Conservation (phyloP, 306 rosid genomes). For the Mimosa pudica region DNA sequence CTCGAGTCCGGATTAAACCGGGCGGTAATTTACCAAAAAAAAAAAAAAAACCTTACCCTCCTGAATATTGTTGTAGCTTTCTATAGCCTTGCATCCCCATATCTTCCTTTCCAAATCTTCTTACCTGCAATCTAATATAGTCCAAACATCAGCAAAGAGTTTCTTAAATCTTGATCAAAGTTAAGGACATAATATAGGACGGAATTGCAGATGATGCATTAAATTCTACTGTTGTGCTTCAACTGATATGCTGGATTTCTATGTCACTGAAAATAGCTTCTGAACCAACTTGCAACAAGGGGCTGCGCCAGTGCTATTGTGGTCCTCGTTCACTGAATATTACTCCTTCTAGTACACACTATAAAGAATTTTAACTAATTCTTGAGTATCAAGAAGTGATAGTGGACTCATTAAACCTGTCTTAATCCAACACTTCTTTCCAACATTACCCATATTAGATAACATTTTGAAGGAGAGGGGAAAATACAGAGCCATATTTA, state of each 20-base stretch:
- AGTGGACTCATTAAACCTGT: no score
- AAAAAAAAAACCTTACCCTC: not conserved
- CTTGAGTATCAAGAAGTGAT: no score
- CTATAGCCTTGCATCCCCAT: not conserved
- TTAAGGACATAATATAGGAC: not conserved
- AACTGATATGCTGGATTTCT: constrained; percentile 19
- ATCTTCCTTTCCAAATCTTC: not conserved
- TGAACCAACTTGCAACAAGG: constrained; percentile 16
- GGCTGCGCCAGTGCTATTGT: not conserved
- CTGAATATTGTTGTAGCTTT: not conserved
- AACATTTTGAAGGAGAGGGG: no score
- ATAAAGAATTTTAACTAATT: no score
- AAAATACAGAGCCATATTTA: no score
- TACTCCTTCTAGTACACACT: no score
- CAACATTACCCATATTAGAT: no score
- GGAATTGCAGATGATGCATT: constrained; percentile 7
- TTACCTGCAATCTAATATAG: not conserved
- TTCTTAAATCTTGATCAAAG: constrained; percentile 10
- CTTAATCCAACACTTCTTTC: no score
- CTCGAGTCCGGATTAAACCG: no score
- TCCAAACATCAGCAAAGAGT: not conserved
- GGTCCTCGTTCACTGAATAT: constrained; percentile 6
- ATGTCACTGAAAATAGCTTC: constrained; percentile 6
- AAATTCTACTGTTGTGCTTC: constrained; percentile 21
- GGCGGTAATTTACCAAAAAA: no score